A percentile compares a stretch with the other conserved stretches of the same genome.
Evolutionary conservation across 257 asterid species (phyloP).

Genomic region (Salvia splendens): DNA sequence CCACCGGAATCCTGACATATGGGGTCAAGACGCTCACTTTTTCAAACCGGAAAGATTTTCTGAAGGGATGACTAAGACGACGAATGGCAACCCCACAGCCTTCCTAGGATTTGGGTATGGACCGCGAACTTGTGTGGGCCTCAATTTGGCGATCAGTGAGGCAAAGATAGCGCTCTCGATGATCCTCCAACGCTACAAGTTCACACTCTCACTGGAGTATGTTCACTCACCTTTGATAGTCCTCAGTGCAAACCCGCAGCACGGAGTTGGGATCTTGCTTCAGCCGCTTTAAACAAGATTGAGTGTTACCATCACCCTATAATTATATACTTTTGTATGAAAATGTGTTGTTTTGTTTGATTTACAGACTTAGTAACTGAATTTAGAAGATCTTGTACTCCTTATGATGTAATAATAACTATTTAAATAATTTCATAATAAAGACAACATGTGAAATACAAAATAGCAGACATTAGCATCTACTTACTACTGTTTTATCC

Average conservation of each 20-base stretch:
- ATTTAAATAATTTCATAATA: no score
- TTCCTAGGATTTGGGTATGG: constrained; percentile 44
- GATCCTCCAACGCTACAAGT: constrained; percentile 45
- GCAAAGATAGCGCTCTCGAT: constrained; percentile 43
- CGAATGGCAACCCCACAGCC: constrained; percentile 30
- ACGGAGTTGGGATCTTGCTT: constrained; percentile 43
- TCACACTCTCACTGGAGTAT: constrained; percentile 38
- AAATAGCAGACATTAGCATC: no score
- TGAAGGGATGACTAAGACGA: constrained; percentile 41
- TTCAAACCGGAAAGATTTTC: constrained; percentile 44
- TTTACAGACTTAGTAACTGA: no score
- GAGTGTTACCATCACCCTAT: no score
- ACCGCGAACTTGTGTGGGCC: constrained; percentile 41
- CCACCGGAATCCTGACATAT: constrained; percentile 38
- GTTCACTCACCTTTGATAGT: constrained; percentile 39
- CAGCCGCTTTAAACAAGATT: constrained; percentile 21
- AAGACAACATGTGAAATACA: no score
- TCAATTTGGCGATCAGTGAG: constrained; percentile 38
- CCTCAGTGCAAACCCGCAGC: constrained; percentile 38
- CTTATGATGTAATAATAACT: no score
- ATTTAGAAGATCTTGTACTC: no score
- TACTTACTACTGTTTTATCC: no score
- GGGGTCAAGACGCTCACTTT: constrained; percentile 42
- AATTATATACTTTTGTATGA: no score
- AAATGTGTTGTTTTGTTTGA: no score